phyloP scores from a whole-genome alignment of 257 asterid genomes.

The Rauvolfia tetraphylla region DNA sequence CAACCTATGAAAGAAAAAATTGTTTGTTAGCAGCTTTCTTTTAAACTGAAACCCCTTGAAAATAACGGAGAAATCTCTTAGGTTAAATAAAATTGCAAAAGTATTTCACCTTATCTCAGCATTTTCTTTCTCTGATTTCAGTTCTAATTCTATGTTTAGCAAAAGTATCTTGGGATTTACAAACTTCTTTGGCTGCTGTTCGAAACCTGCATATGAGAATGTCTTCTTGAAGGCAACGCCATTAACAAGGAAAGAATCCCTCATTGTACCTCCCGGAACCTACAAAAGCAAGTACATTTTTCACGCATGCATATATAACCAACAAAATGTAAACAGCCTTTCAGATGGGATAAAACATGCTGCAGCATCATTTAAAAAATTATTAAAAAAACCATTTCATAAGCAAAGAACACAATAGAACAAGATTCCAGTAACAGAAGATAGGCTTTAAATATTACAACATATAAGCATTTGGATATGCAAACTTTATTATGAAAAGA shows the following conservation, averaged over 20 bases:
- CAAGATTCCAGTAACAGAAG: background rate
- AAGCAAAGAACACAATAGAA: background rate
- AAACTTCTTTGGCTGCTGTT: constrained; percentile 94
- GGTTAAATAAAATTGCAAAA: constrained; percentile 1
- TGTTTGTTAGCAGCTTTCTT: constrained; percentile 22
- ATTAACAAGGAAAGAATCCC: constrained; percentile 92
- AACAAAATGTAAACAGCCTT: background rate
- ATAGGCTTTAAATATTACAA: background rate
- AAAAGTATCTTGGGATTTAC: constrained; percentile 73
- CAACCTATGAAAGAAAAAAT: constrained; percentile 43
- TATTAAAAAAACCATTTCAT: background rate
- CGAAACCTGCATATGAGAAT: constrained; percentile 99
- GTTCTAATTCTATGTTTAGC: constrained; percentile 89
- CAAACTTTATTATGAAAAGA: background rate
- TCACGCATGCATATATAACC: background rate
- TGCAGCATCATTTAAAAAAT: background rate
- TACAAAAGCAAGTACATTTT: constrained; percentile 28
- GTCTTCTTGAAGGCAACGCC: constrained; percentile 99
- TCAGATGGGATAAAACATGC: background rate
- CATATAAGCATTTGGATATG: background rate
- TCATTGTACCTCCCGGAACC: constrained; percentile 99
- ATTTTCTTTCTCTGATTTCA: constrained; percentile 96
- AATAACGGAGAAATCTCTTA: background rate
- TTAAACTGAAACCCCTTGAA: background rate
- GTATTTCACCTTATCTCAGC: constrained; percentile 87